These are phyloP conservation scores for Mortierella antarctica DNA, from an alignment of 192 early-diverging fungal genomes.

Conservation along the genomic window DNA sequence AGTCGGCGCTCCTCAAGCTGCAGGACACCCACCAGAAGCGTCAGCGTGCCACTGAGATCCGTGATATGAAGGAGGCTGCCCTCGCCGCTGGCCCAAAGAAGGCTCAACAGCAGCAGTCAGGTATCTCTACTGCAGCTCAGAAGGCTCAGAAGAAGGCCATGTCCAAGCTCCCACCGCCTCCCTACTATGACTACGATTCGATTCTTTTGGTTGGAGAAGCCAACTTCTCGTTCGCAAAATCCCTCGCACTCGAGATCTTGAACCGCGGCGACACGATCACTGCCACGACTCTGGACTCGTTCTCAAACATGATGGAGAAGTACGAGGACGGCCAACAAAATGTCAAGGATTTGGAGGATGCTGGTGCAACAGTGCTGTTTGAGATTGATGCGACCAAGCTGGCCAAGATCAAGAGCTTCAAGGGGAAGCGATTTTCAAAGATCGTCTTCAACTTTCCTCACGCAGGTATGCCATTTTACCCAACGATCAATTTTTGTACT, in stretches of 20 bases:
- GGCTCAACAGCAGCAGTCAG: conserved; percentile 1
- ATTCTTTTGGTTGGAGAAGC: conserved; percentile 89
- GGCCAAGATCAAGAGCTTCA: conserved; percentile 66
- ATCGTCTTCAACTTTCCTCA: conserved; percentile 99
- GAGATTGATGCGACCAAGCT: conserved; percentile 84
- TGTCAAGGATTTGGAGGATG: conserved; percentile 66
- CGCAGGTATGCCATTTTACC: conserved; percentile 63
- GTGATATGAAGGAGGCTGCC: conserved; percentile 41
- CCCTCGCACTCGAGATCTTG: conserved; percentile 68
- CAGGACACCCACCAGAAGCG: conserved; percentile 44
- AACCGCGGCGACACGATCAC: conserved; percentile 67
- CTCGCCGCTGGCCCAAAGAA: conserved; percentile 18
- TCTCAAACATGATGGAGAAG: conserved; percentile 74
- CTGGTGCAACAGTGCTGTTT: conserved; percentile 78
- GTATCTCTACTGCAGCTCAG: background rate
- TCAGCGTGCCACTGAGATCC: conserved; percentile 40
- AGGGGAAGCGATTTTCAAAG: conserved; percentile 71
- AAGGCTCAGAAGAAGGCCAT: conserved; percentile 46
- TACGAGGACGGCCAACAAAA: conserved; percentile 80
- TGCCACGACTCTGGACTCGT: conserved; percentile 84
- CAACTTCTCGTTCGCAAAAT: conserved; percentile 93
- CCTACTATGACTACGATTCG: conserved; percentile 64
- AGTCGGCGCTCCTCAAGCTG: conserved; percentile 32
- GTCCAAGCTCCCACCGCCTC: conserved; percentile 46
- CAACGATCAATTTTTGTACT: background rate